A percentile compares a stretch with the other conserved stretches of the same genome.
Conservation (phyloP, 75 land plant genomes). For the Pseudotsuga menziesii region DNA sequence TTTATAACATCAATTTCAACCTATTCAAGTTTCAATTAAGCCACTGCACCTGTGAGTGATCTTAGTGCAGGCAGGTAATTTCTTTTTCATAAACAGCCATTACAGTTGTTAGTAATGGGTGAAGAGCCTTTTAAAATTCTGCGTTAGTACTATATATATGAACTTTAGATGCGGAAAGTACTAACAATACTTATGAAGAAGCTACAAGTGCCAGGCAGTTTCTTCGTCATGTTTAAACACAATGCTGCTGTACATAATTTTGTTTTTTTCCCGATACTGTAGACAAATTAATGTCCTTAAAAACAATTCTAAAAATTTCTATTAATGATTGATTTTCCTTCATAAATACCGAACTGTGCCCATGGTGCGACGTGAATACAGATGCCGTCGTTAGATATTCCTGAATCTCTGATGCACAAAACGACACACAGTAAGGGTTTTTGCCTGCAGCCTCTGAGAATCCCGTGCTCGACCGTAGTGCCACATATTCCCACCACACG, state of each 20-base stretch:
- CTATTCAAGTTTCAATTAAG: too few species aligned
- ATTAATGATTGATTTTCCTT: background rate
- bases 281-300: background rate
- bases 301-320: background rate
- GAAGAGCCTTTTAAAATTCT: background rate
- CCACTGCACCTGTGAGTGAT: too few species aligned
- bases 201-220: background rate
- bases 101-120: too few species aligned
- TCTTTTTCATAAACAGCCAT: too few species aligned
- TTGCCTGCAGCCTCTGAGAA: slow-evolving; percentile 4
- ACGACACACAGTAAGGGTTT: slow-evolving; percentile 7
- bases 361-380: background rate
- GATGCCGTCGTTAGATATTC: background rate
- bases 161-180: too few species aligned
- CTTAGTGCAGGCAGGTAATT: too few species aligned
- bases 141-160: background rate
- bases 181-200: too few species aligned
- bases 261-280: background rate
- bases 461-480: slow-evolving; percentile 8
- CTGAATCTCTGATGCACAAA: slow-evolving; percentile 6
- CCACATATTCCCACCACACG: slow-evolving; percentile 5
- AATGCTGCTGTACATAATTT: background rate
- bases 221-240: background rate
- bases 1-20: too few species aligned
- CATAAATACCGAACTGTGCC: background rate